Base-by-base conservation (phyloP, 2,329 filamentous ascomycete species). In the Arthroderma sp. region DNA sequence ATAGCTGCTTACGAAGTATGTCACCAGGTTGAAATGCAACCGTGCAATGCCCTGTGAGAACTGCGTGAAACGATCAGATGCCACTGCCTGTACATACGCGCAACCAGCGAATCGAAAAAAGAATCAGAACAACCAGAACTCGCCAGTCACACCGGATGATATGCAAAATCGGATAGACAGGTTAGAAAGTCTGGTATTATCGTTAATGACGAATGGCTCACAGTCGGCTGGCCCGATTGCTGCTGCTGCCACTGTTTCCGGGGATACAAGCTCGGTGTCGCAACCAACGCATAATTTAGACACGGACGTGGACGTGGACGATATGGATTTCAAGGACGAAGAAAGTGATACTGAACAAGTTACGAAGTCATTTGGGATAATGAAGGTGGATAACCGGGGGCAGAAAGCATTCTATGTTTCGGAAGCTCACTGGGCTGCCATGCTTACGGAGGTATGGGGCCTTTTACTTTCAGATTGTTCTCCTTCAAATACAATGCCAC, bases 161-260 rank as follows among this genome's bases (percentile, higher is more conserved):
- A 95, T 96, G 89, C 89, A 96, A 69, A 94, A 93, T 60, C 83
- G 91, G 62, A 96, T 96, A 68, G 88, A 96, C 69, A 79, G 89
- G 56, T 73, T 96, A 53, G 89, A 96, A 73, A 83, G 85, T 55
- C 70, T 96, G 62, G 89, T 96, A 49, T 68, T 96, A 52, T 93
- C 86, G 29, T 66, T 96, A 59, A 95, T 96, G 89, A 89, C 89
- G 58, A 88, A 85, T 62, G 86, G 86, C 46, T 74, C 72, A n/a
- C 71, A 75, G 52, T 72, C 75, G 44, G 71, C 73, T 39, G 76
- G 77, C 22, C 70, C 72, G 3, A 63, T 71, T 11, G 76, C 77
- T 40, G 77, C 77, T n/a, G 28, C 37, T 29, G 70, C 74, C 47
- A 75, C 69, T 5, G 72, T 80, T 32, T 69, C 69, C 4, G 61